Evolutionary conservation across 164 flowering plant species (phyloP).

Genomic region (Vitis cinerea): DNA sequence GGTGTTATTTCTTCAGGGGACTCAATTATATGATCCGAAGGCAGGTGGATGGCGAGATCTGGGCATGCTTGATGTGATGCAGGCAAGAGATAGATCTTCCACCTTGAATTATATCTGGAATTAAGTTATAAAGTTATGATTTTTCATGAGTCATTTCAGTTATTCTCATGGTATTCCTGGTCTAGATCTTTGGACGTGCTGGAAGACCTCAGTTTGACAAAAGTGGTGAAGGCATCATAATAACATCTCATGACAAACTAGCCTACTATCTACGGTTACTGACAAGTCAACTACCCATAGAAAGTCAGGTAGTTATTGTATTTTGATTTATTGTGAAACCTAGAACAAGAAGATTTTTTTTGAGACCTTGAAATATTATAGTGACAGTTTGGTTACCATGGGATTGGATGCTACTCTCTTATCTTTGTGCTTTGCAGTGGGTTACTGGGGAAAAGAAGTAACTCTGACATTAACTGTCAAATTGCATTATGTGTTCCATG

Average conservation of each 20-base stretch:
- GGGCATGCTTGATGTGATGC: conserved; percentile 99
- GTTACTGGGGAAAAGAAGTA: too few relatives aligned
- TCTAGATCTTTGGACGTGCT: conserved; percentile 97
- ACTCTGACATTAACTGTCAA: too few relatives aligned
- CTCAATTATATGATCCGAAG: conserved; percentile 97
- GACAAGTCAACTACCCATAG: conserved; percentile 97
- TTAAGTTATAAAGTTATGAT: not conserved
- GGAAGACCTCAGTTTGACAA: conserved; percentile 99
- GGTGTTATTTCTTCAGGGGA: conserved; percentile 58
- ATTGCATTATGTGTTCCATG: too few relatives aligned
- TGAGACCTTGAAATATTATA: too few relatives aligned
- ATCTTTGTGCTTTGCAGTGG: too few relatives aligned
- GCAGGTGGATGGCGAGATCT: conserved; percentile 99
- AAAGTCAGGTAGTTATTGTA: conserved; percentile 78
- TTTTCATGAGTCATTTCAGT: not conserved
- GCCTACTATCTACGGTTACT: conserved; percentile 84
- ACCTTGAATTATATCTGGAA: not conserved
- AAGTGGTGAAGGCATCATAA: conserved; percentile 99
- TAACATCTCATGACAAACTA: conserved; percentile 92
- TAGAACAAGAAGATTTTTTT: not conserved
- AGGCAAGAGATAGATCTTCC: conserved; percentile 40
- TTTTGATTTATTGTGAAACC: not conserved
- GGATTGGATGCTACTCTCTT: not conserved
- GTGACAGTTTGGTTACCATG: not conserved
- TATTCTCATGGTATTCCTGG: conserved; percentile 1